Evolutionary conservation across 129 eudicot species (phyloP), one percentile per base, ranked within the genome.

Genomic region (Solidago caesia): DNA sequence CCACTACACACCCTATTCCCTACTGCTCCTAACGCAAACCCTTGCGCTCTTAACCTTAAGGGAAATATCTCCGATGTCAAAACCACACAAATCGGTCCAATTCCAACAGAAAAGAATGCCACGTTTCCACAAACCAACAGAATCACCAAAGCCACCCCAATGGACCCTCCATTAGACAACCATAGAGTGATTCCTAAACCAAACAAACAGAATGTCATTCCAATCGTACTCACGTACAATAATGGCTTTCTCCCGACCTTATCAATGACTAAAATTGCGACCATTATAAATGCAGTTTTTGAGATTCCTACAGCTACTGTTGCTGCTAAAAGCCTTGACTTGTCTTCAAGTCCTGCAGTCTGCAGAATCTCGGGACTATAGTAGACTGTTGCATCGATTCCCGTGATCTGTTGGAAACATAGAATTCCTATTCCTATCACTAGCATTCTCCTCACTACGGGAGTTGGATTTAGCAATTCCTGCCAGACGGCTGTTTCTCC

Each of bases 81-180:
- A 59, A 91, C 94, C 88, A 90, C 89, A 52, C 97, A 91, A 44
- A 91, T 77, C 16, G 94, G 97, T 7, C 97, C 97, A 1, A 88
- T 82, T 0, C 97, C 97, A 5, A 88, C 81, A 1, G 91, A 91
- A 60, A 91, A 91, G 79, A 88, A 91, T 4, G 94, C 97, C 9
- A 88, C 97, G 45, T 87, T 86, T 5, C 86, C 91, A 26, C 97
- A 88, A 41, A 91, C 85, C 4, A 82, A 70, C 14, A 91, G 62
- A 47, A 91, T 69, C 25, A 90, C 80, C 77, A 91, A 29, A 12
- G 48, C 76, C 8, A 86, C 66, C 6, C 85, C 86, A 11, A 74
- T 41, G 4, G 84, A 42, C 33, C 82, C 87, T 65, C 70, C 44
- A 9, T 71, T 81, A 10, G 80, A 13, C 6, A 84, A 67, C 1